Evolutionary conservation across 208 protist species (phyloP).

Genomic region (Willaertia magna): DNA sequence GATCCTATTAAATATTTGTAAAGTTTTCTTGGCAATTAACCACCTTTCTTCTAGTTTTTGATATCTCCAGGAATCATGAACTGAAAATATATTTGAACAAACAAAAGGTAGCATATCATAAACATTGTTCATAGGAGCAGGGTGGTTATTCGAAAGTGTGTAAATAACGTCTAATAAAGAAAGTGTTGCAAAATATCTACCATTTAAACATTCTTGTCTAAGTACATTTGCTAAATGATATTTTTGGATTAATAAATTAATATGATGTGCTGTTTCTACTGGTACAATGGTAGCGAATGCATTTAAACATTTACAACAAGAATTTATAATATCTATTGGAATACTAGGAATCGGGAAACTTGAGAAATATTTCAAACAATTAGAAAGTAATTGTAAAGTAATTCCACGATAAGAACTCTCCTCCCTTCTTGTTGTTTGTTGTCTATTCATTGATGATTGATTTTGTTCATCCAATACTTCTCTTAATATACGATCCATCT

Average conservation of each 20-base stretch:
- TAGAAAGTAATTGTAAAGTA: neutral
- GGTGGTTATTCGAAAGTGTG: neutral
- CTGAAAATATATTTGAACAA: neutral
- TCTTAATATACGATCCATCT: no score
- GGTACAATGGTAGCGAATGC: neutral
- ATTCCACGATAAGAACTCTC: no score
- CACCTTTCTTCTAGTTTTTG: neutral
- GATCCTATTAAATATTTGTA: neutral
- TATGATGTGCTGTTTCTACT: neutral
- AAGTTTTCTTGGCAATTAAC: neutral
- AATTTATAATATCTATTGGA: neutral
- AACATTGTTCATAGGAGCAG: neutral
- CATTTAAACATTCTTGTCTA: neutral
- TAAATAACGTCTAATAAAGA: neutral
- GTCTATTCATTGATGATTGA: no score
- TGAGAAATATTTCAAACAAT: neutral
- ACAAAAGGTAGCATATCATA: neutral
- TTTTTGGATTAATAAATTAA: neutral
- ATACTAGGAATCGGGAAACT: neutral
- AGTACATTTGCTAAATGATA: neutral
- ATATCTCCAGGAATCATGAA: conserved; percentile 10
- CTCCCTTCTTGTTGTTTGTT: neutral
- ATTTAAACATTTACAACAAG: neutral
- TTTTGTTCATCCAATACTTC: no score
- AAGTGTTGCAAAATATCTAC: neutral